phyloP scores from a whole-genome alignment of 139 green algal species.

The Picochlorum sp. region DNA sequence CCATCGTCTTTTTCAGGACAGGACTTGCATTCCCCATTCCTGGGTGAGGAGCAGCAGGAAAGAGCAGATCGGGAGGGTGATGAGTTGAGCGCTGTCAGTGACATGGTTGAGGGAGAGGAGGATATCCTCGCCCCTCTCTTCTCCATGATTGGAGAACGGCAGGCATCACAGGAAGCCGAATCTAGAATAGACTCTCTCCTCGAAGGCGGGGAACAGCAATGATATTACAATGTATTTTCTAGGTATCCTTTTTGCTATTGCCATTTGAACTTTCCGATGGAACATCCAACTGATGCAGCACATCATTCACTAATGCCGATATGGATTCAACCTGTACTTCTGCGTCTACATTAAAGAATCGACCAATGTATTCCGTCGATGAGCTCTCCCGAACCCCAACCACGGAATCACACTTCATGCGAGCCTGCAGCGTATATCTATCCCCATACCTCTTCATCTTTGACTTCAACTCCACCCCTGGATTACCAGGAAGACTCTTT shows the following conservation, averaged over 20 bases:
- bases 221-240: neutral
- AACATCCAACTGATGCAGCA: neutral
- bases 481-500: slow-evolving; percentile 14
- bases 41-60: too few species aligned
- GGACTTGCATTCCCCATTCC: too few species aligned
- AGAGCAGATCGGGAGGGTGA: too few species aligned
- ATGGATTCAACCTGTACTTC: neutral
- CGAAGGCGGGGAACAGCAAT: neutral
- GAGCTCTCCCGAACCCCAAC: slow-evolving; percentile 12
- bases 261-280: neutral
- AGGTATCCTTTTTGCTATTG: neutral
- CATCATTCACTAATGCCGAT: neutral
- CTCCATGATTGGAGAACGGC: too few species aligned
- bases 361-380: slow-evolving; percentile 17
- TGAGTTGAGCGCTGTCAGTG: too few species aligned
- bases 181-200: too few species aligned
- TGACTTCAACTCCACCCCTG: neutral
- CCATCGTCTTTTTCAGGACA: too few species aligned
- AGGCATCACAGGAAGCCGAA: too few species aligned
- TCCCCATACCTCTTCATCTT: slow-evolving; percentile 21
- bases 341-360: slow-evolving; percentile 44
- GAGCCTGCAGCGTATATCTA: slow-evolving; percentile 33
- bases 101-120: too few species aligned
- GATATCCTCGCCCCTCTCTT: too few species aligned
- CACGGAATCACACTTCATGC: slow-evolving; percentile 19